These are phyloP conservation scores for Herpomyces periplanetae DNA, from an alignment of 2,329 filamentous ascomycete genomes.

Conservation along the genomic window DNA sequence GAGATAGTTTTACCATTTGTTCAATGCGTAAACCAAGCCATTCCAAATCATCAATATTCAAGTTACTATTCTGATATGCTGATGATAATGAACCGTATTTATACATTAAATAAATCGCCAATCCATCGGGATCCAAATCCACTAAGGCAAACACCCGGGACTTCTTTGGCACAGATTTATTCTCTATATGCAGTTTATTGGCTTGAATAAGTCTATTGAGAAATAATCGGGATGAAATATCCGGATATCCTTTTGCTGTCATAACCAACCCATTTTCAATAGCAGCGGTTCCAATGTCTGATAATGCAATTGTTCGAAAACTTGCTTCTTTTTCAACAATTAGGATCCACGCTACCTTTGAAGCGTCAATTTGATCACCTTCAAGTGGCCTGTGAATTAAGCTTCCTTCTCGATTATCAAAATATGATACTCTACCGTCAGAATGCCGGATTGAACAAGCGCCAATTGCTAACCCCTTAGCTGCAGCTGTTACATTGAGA, in stretches of 20 bases:
- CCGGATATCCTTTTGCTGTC: constrained; percentile 46
- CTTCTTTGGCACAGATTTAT: constrained; percentile 7
- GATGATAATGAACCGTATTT: constrained; percentile 23
- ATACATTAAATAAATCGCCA: constrained; percentile 33
- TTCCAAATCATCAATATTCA: constrained; percentile 12
- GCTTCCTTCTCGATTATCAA: constrained; percentile 11
- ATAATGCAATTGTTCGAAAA: background rate
- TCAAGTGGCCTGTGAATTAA: constrained; percentile 16
- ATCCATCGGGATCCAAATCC: constrained; percentile 36
- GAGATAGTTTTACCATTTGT: no score
- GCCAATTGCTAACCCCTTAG: constrained; percentile 29
- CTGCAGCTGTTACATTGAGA: constrained; percentile 30
- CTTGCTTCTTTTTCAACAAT: constrained; percentile 39
- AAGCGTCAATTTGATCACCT: constrained; percentile 13
- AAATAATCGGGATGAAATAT: constrained; percentile 25
- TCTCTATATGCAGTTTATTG: no score
- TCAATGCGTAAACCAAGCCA: constrained; percentile 20
- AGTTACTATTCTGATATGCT: constrained; percentile 15
- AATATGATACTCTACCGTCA: constrained; percentile 8
- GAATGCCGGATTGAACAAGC: constrained; percentile 11
- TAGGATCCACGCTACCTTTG: constrained; percentile 18
- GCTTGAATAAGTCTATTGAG: constrained; percentile 16
- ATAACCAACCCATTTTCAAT: background rate
- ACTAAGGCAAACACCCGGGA: constrained; percentile 19
- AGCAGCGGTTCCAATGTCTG: constrained; percentile 1